Percentiles rank a stretch among this genome's conserved stretches.
Evolutionary conservation across 352 stramenopile genomes (phyloP).

Genomic region (Elongisporangium anandrum): DNA sequence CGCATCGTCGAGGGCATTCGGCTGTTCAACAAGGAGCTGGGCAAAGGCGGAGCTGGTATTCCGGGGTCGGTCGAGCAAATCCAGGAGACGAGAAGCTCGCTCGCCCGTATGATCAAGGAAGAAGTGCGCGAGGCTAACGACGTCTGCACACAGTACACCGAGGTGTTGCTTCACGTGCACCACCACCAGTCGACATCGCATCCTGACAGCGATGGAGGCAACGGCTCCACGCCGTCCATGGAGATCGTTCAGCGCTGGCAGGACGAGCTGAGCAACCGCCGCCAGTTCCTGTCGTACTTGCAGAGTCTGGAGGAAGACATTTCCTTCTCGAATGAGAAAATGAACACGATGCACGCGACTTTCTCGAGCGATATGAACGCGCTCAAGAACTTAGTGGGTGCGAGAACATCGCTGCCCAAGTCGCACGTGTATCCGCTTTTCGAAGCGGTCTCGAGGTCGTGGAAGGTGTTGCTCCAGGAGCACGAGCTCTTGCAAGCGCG

Average conservation of each 20-base stretch:
- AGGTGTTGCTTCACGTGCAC: conserved; percentile 73
- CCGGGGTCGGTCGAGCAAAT: conserved; percentile 52
- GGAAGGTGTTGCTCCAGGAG: conserved; percentile 73
- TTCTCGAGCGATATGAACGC: conserved; percentile 68
- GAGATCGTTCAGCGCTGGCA: conserved; percentile 82
- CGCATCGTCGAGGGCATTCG: conserved; percentile 92
- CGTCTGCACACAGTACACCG: conserved; percentile 75
- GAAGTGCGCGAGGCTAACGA: conserved; percentile 68
- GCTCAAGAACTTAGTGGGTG: conserved; percentile 81
- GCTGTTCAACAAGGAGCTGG: conserved; percentile 90
- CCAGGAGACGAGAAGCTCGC: conserved; percentile 38
- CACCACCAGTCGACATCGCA: conserved; percentile 25
- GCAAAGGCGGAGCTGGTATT: conserved; percentile 85
- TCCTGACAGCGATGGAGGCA: conserved; percentile 21
- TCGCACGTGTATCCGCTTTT: conserved; percentile 94
- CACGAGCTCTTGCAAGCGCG: conserved; percentile 66
- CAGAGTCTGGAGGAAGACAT: conserved; percentile 92
- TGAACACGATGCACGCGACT: conserved; percentile 57
- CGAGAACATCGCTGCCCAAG: conserved; percentile 87
- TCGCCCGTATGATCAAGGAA: conserved; percentile 44
- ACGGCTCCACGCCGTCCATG: conserved; percentile 10
- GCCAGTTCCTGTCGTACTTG: conserved; percentile 90
- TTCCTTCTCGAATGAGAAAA: conserved; percentile 75
- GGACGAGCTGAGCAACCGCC: conserved; percentile 89
- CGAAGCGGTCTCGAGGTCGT: conserved; percentile 82